Evolutionary conservation across 768 basidiomycete species (phyloP), one percentile per base, ranked within the genome.

Genomic region (Hydnomerulius pinastri): DNA sequence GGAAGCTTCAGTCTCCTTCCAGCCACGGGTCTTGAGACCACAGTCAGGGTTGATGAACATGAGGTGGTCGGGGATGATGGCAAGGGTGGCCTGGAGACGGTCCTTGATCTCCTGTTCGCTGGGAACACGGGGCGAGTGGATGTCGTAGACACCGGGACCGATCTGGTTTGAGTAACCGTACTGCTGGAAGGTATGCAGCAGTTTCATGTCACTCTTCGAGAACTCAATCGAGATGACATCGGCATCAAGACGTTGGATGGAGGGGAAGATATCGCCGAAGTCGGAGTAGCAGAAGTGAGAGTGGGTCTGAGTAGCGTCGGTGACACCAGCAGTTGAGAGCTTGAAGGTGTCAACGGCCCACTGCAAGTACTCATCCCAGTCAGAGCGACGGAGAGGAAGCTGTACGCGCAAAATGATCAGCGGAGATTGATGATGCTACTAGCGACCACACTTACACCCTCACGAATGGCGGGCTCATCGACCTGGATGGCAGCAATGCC

Each of bases 261-360:
- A 95, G 25, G 90, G 85, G 90, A 98, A 98, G 76, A 98, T 98
- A 70, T 97, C 92, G 75, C 88, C 91, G 69, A 98, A 98, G 79
- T 98, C 95, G 49, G 95, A 98, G 79, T 93, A 95, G 79, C 93
- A 96, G 83, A 96, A 96, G 81, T 99, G 97, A 43, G 94, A 98
- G 79, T 98, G 96, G 62, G 94, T 93, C 76, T 98, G 96, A 64
- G 92, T 90, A 54, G 85, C 78, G 70, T 98, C 88, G 66, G 82
- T 82, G 63, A 98, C 97, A 71, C 96, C 97, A 17, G 97, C 92
- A 51, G 96, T 98, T 43, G 97, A 77, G 55, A 98, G 86, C 75
- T 94, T 94, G 85, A 99, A 99, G 56, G 96, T 97, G 75, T 98
- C 93, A 54, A 98, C 94, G 42, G 97, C 95, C 97, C 97, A 99